Base-by-base conservation (phyloP, 805 yeast species). In the Kuraishia ogatae region DNA sequence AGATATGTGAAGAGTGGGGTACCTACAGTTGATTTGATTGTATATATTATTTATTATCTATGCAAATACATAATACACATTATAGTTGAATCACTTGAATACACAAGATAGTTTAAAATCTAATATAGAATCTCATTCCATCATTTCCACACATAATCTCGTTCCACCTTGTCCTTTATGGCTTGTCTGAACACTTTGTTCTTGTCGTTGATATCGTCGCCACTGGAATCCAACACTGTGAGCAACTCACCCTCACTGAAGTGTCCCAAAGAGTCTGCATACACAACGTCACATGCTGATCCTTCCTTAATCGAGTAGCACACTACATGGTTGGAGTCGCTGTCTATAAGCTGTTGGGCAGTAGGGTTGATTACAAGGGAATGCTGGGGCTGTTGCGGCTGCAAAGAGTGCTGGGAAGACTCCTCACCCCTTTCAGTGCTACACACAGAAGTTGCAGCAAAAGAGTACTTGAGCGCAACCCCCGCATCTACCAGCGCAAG, bases 401-500 rank as follows among this genome's bases (percentile, higher is more conserved):
- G n/a, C n/a, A n/a, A 26, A 26, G 29, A 26, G 10, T 26, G 10
- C 29, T 10, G 29, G n/a, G n/a, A n/a, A n/a, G n/a, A n/a, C n/a
- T 26, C 10, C 29, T 26, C 53, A 2, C 71, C 64, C 1, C 60
- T 57, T 23, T 69, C 67, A 13, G 54, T 28, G 66, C 62, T 2
- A 78, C 62, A 8, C n/a, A 83, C 66, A 3, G 83, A 71, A 0
- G 79, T 71, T 19, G 91, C 81, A 0, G 81, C 77, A 61, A 85
- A 84, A 0, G 91, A 79, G n/a, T 78, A 70, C 51, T 75, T 72
- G 54, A 93, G 68, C 0, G 90, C 85, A 20, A 92, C 76, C 50
- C 89, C 90, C 6, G 96, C 87, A 67, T 91, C 93, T 1, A 91
- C 67, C 50, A 93, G 75, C 0, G 97, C 96, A 59, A 88, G 69